Evolutionary conservation across 768 basidiomycete species (phyloP).

Genomic region (Lactarius hatsudake): DNA sequence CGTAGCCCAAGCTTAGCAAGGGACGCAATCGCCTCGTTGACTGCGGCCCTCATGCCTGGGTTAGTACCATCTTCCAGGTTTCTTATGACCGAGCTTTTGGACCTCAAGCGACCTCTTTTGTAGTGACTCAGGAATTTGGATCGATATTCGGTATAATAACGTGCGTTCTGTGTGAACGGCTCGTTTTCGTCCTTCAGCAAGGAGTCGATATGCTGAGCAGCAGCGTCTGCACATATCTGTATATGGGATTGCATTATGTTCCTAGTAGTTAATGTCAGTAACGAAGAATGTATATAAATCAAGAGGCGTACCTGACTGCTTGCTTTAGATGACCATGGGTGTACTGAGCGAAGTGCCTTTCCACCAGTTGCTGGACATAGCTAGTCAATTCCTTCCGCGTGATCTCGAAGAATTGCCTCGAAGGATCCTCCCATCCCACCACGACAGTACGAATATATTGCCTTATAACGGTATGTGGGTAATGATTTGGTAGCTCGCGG

Average conservation of each 20-base stretch:
- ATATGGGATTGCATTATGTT: conserved; percentile 19
- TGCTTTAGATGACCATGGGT: conserved; percentile 53
- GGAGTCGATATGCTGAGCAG: conserved; percentile 13
- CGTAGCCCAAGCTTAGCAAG: conserved; percentile 42
- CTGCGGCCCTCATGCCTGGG: background rate
- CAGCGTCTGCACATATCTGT: background rate
- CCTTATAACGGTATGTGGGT: conserved; percentile 59
- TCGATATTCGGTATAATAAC: conserved; percentile 13
- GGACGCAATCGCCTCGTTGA: conserved; percentile 9
- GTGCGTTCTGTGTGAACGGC: conserved; percentile 5
- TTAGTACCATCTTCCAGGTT: conserved; percentile 2
- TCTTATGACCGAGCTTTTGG: background rate
- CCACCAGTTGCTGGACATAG: conserved; percentile 26
- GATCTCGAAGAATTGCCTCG: conserved; percentile 42
- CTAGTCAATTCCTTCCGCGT: conserved; percentile 42
- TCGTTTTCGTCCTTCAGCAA: conserved; percentile 10
- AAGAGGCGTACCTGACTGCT: conserved; percentile 40
- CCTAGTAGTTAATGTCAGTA: background rate
- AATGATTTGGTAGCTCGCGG: conserved; percentile 67
- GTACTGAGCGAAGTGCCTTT: conserved; percentile 49
- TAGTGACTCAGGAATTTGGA: conserved; percentile 37
- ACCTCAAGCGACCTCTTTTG: conserved; percentile 21
- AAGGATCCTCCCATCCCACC: conserved; percentile 48
- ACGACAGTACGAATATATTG: conserved; percentile 48
- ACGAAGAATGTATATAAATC: background rate